Evolutionary conservation across 371 early-diverging fungal genomes (phyloP).

Genomic region (Nematocida sp.): DNA sequence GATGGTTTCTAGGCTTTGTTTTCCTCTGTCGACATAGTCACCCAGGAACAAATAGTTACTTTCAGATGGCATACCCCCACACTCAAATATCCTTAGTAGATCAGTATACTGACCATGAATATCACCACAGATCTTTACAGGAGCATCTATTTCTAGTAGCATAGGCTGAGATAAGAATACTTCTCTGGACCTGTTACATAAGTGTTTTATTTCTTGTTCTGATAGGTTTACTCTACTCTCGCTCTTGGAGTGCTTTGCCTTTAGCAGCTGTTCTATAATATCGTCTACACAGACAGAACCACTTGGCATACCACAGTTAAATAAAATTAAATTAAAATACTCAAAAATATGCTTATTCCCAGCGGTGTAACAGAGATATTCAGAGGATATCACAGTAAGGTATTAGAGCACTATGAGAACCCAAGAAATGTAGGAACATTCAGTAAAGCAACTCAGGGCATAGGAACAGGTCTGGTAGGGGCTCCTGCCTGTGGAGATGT

Average conservation of each 20-base stretch:
- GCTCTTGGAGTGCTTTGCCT: slow-evolving; percentile 81
- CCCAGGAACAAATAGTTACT: slow-evolving; percentile 83
- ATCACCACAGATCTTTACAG: slow-evolving; percentile 88
- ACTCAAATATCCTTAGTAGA: slow-evolving; percentile 79
- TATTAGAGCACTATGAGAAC: slow-evolving; percentile 82
- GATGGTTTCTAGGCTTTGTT: slow-evolving; percentile 86
- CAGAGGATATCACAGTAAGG: slow-evolving; percentile 65
- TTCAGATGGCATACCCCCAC: slow-evolving; percentile 79
- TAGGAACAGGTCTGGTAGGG: slow-evolving; percentile 94
- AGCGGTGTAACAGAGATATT: slow-evolving; percentile 24
- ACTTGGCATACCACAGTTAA: slow-evolving; percentile 3
- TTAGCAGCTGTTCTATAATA: slow-evolving; percentile 63
- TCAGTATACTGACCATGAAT: slow-evolving; percentile 95
- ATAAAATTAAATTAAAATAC: slow-evolving; percentile 12
- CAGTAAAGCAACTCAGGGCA: slow-evolving; percentile 72
- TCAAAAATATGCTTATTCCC: not conserved
- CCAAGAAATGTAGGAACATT: slow-evolving; percentile 94
- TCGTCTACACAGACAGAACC: slow-evolving; percentile 50
- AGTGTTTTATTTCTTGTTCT: slow-evolving; percentile 73
- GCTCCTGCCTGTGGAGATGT: slow-evolving; percentile 99
- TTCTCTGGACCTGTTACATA: slow-evolving; percentile 76
- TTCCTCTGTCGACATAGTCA: slow-evolving; percentile 97
- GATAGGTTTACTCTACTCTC: slow-evolving; percentile 73
- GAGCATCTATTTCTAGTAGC: slow-evolving; percentile 80
- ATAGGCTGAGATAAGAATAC: slow-evolving; percentile 82